Evolutionary conservation across 805 yeast species (phyloP), one percentile per base, ranked within the genome.

Genomic region (Teunomyces kruisii): DNA sequence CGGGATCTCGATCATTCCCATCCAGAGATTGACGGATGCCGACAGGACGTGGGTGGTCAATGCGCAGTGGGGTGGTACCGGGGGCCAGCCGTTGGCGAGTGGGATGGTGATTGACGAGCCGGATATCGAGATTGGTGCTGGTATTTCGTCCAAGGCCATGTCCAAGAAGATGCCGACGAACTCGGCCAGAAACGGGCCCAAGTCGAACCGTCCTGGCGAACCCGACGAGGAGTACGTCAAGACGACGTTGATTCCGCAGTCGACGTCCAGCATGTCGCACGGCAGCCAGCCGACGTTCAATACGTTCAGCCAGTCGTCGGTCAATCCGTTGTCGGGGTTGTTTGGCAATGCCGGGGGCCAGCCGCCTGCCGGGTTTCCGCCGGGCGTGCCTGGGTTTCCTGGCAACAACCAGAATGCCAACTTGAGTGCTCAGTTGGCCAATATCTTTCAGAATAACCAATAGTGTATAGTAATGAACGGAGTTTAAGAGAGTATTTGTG

Each of bases 21-120:
- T 94, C 40, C 80, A 79, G 47, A 80, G 97, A 57, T 76, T 94
- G 54, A 94, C 99, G 0, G 99, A 94, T 48, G 96, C 97, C 15
- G 99, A 94, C 65, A 81, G 76, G 58, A 75, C 85, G 50, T 94
- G 99, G 99, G 80, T 88, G 9, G 86, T 81, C 29, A 72, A 78
- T 46, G 97, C 98, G 3, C 92, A 88, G 65, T 90, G 96, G 90
- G 99, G 99, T 53, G 99, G 99, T 56, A 86, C 97, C 35, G 96
- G 92, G 41, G 97, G 96, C 14, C 79, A 76, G 59, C 89, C 91
- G 7, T 66, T 94, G 48, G 81, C 72, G 48, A 76, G 88, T 35
- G 96, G 96, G 42, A 69, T 88, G 58, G 88, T 84, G 12, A 80
- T 94, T 61, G 98, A 94, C 64, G 99, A 94, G 68, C 99, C 99